These are phyloP conservation scores for Prunus padus DNA, from an alignment of 306 rosid genomes.

Conservation along the genomic window DNA sequence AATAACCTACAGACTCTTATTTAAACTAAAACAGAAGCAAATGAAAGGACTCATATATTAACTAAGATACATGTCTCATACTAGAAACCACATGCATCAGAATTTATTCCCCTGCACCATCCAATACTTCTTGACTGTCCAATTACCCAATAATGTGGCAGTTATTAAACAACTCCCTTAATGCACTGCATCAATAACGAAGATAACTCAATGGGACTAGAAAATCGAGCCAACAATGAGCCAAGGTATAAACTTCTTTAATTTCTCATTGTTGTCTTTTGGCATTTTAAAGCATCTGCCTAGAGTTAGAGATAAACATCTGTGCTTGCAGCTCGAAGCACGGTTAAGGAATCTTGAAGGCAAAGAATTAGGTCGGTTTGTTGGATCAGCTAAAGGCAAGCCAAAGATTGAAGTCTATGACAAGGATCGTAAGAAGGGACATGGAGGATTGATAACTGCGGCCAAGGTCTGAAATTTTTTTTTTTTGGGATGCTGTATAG, in stretches of 20 bases:
- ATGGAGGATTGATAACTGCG: slow-evolving; percentile 68
- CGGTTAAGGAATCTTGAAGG: slow-evolving; percentile 88
- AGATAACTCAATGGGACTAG: slow-evolving; percentile 87
- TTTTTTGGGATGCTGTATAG: slow-evolving; percentile 3
- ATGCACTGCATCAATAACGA: neutral
- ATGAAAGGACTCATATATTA: no score
- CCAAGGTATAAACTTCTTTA: slow-evolving; percentile 56
- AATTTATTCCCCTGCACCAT: no score
- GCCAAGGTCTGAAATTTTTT: slow-evolving; percentile 63
- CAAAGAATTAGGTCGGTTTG: slow-evolving; percentile 66
- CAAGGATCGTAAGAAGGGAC: slow-evolving; percentile 84
- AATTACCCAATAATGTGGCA: no score
- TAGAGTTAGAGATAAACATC: neutral
- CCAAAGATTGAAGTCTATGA: slow-evolving; percentile 87
- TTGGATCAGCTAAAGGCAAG: slow-evolving; percentile 90
- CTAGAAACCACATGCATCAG: no score
- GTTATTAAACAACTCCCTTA: no score
- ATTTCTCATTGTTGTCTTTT: neutral
- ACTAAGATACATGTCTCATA: no score
- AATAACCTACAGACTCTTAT: no score
- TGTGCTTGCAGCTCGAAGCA: slow-evolving; percentile 60
- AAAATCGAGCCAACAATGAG: no score
- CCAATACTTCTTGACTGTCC: no score
- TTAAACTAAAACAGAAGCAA: no score
- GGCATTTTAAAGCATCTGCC: slow-evolving; percentile 2